Evolutionary conservation across 108 stramenopile species (phyloP).

Genomic region (Cyclotella baltica): DNA sequence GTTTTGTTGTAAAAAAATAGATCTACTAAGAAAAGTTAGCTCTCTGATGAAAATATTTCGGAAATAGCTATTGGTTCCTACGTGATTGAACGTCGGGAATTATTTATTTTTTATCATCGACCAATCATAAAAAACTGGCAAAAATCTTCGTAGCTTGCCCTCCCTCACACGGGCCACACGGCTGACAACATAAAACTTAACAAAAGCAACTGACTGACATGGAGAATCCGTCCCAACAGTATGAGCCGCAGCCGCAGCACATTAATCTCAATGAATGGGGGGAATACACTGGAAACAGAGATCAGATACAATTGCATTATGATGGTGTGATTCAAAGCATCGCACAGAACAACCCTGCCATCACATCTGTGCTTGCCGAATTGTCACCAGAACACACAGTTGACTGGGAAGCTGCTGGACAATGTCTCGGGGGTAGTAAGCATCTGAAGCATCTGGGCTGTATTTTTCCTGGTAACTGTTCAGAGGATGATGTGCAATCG

Average conservation of each 20-base stretch:
- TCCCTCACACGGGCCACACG: too few species aligned
- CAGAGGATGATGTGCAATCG: neutral
- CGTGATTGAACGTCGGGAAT: too few species aligned
- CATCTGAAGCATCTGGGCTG: neutral
- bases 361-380: neutral
- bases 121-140: too few species aligned
- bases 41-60: neutral
- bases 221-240: too few species aligned
- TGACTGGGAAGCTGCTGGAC: neutral
- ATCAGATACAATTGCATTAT: neutral
- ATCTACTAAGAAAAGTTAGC: neutral
- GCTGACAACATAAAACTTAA: too few species aligned
- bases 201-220: too few species aligned
- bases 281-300: neutral
- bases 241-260: too few species aligned
- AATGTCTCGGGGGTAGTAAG: neutral
- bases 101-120: too few species aligned
- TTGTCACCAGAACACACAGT: neutral
- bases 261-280: neutral
- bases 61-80: too few species aligned
- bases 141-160: too few species aligned
- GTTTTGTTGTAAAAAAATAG: neutral
- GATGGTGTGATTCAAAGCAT: neutral
- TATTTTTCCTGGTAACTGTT: neutral
- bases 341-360: neutral